Base-by-base conservation (phyloP, 371 early-diverging fungal genomes). In the Neoconidiobolus thromboides region DNA sequence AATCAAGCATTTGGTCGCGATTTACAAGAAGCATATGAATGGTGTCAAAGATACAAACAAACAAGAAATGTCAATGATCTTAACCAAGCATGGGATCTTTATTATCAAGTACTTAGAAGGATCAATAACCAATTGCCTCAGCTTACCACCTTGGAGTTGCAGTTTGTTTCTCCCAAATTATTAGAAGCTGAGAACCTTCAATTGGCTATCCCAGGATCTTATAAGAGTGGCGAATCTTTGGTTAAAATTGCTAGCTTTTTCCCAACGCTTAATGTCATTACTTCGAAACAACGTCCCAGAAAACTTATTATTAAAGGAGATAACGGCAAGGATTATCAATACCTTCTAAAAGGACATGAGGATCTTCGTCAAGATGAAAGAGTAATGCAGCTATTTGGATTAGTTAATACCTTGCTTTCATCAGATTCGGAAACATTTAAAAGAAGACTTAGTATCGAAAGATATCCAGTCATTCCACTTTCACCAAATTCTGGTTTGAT, bases 291-390 rank as follows among this genome's bases (percentile, higher is more conserved):
- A 67, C 76, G 92, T 10, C 98, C 98, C 12, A 76, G 97, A 53
- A 77, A 83, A 40, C 61, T 96, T 62, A 80, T 82, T 1, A 85
- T 96, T 50, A 72, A 76, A 44, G 98, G 96, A 43, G 84, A 81
- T 56, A 91, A 96, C 65, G 95, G 97, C 36, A 76, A 77, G 39
- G 88, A 87, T 15, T 94, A 95, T 67, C 87, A 85, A 69, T 98
- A 82, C 65, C 66, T 96, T 60, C 76, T 96, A 60, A 98, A 98
- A 76, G 97, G 93, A 5, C 95, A 93, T 66, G 98, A 96, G 74
- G 98, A 98, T 77, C 70, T 98, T 43, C 85, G 98, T 56, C 96
- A 96, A 71, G 98, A 98, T 70, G 98, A 98, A 74, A 85, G 98
- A 59, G 97, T 95, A 7, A 98, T 98, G 96, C 98, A 98, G 71